Percentiles rank a stretch among this genome's conserved stretches.
phyloP scores from a whole-genome alignment of 257 asterid species.

The Salvia miltiorrhiza region DNA sequence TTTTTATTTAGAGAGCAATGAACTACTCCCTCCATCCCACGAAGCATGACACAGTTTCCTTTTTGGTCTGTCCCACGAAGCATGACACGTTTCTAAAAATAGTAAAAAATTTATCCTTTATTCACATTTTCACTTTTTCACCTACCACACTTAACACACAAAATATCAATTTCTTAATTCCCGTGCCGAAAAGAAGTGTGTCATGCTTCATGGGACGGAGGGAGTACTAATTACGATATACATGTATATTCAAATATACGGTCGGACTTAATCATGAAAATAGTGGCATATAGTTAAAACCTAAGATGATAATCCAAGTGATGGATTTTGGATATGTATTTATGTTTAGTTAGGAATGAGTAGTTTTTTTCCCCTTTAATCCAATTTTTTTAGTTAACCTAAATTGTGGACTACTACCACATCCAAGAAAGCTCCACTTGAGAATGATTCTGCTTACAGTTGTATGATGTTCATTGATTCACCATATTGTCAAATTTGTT shows the following conservation, averaged over 20 bases:
- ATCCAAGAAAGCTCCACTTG: slow-evolving; percentile 9
- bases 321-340: background rate
- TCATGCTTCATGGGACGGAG: too few relatives aligned
- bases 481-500: background rate
- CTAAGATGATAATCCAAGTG: background rate
- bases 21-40: too few relatives aligned
- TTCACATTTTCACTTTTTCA: too few relatives aligned
- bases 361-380: too few relatives aligned
- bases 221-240: background rate
- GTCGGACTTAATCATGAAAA: background rate
- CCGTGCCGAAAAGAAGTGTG: too few relatives aligned
- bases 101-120: too few relatives aligned
- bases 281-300: background rate
- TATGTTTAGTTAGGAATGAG: background rate
- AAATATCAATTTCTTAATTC: too few relatives aligned
- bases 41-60: too few relatives aligned
- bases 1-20: too few relatives aligned
- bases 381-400: background rate
- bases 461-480: background rate
- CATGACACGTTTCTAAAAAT: too few relatives aligned
- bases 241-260: background rate
- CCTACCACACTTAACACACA: too few relatives aligned
- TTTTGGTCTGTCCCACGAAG: too few relatives aligned
- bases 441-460: background rate
- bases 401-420: slow-evolving; percentile 5